Evolutionary conservation across 2,329 filamentous ascomycete genomes (phyloP).

Genomic region (Fusarium haematococcum): DNA sequence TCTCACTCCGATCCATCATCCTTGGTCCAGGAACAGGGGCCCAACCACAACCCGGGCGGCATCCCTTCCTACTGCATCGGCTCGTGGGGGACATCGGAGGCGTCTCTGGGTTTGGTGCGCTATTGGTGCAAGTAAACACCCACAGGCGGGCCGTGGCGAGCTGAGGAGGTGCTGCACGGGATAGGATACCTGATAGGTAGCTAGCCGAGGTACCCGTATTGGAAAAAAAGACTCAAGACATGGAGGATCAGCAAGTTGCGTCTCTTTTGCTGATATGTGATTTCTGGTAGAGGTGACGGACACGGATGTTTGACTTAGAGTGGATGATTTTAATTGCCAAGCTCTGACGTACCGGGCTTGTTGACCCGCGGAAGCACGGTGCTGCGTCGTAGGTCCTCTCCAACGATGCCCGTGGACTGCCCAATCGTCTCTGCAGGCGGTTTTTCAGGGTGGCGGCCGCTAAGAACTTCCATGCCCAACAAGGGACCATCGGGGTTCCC

Average conservation of each 20-base stretch:
- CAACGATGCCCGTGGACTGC: neutral
- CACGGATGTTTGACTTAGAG: neutral
- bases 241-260: neutral
- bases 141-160: constrained; percentile 35
- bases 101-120: constrained; percentile 11
- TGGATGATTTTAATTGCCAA: constrained; percentile 1
- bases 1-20: neutral
- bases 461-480: constrained; percentile 23
- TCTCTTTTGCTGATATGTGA: neutral
- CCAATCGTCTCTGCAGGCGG: constrained; percentile 23
- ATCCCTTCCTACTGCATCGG: constrained; percentile 13
- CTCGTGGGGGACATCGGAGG: constrained; percentile 21
- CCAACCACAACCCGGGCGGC: constrained; percentile 17
- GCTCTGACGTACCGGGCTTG: neutral
- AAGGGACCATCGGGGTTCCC: constrained; percentile 14
- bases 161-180: constrained; percentile 18
- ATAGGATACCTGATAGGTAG: neutral
- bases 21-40: constrained; percentile 25
- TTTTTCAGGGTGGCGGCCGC: constrained; percentile 28
- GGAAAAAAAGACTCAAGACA: neutral
- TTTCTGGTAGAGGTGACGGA: neutral
- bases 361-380: neutral
- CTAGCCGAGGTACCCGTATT: neutral
- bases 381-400: constrained; percentile 1
- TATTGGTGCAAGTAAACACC: constrained; percentile 22